phyloP scores from a whole-genome alignment of 2,329 filamentous ascomycete species.

The Phialophora expanda region DNA sequence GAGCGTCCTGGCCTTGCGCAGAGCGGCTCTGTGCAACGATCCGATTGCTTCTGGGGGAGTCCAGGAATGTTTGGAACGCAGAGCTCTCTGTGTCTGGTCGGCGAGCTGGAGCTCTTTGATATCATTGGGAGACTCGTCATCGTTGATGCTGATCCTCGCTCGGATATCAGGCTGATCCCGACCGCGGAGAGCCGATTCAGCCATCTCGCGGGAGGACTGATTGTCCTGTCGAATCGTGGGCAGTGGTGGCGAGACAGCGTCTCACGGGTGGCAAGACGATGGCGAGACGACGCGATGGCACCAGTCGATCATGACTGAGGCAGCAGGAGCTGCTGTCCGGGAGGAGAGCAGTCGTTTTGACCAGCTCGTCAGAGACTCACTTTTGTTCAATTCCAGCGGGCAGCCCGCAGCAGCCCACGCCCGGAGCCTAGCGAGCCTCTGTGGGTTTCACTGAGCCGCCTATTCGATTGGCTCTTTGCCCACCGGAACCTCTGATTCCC shows the following conservation, averaged over 20 bases:
- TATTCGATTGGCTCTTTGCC: not conserved
- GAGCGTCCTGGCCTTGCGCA: constrained; percentile 28
- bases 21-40: constrained; percentile 20
- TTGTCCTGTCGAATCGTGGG: not conserved
- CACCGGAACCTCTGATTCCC: constrained; percentile 9
- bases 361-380: constrained; percentile 29
- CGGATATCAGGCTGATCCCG: constrained; percentile 31
- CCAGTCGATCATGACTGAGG: constrained; percentile 24
- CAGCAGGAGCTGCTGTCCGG: constrained; percentile 25
- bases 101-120: constrained; percentile 29
- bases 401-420: constrained; percentile 17
- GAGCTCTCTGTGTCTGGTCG: constrained; percentile 29
- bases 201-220: constrained; percentile 23
- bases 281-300: constrained; percentile 7
- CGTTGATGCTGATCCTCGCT: constrained; percentile 33
- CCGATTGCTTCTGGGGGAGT: constrained; percentile 20
- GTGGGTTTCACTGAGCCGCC: not conserved
- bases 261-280: constrained; percentile 25
- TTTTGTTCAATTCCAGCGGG: constrained; percentile 32
- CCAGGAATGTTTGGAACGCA: constrained; percentile 31
- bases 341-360: constrained; percentile 27
- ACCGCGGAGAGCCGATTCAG: constrained; percentile 25
- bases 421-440: not conserved
- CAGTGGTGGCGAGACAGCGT: constrained; percentile 23
- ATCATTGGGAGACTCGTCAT: constrained; percentile 28